Conservation (phyloP, 345 rosid species). For the Eutrema yunnanense region DNA sequence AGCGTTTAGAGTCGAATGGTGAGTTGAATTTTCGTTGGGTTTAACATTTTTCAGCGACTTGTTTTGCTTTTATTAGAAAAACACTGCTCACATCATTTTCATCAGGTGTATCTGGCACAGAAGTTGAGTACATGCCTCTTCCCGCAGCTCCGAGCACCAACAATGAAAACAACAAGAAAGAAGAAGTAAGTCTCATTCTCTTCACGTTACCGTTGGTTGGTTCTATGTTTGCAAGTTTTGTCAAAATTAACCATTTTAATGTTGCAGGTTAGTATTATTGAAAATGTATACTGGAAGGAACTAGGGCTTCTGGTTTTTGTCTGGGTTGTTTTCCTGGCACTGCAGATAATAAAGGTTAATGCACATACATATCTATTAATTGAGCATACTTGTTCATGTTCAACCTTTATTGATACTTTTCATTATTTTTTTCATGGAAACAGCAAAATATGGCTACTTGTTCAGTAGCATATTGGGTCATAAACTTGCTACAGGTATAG, state of each 20-base stretch:
- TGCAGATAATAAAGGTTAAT: slow-evolving; percentile 67
- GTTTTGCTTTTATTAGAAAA: background rate
- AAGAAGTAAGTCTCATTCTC: slow-evolving; percentile 23
- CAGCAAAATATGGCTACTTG: slow-evolving; percentile 55
- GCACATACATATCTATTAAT: background rate
- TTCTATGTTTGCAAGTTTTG: slow-evolving; percentile 1
- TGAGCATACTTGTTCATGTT: background rate
- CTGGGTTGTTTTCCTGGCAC: slow-evolving; percentile 59
- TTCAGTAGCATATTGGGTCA: slow-evolving; percentile 54
- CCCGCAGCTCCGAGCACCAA: slow-evolving; percentile 44
- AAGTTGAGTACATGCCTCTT: slow-evolving; percentile 58
- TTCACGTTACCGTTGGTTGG: background rate
- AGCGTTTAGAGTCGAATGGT: slow-evolving; percentile 43
- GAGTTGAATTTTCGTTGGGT: slow-evolving; percentile 18
- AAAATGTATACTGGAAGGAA: slow-evolving; percentile 77
- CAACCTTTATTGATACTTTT: slow-evolving; percentile 9
- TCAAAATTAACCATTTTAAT: background rate
- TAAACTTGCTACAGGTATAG: slow-evolving; percentile 58
- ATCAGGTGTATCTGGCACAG: slow-evolving; percentile 34
- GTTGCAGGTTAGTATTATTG: slow-evolving; percentile 48
- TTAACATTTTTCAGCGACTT: background rate
- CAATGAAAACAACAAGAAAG: slow-evolving; percentile 28
- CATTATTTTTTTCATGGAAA: slow-evolving; percentile 15
- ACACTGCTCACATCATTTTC: background rate
- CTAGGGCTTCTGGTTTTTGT: slow-evolving; percentile 74